These are phyloP conservation scores for Penicillium atrosanguineum DNA, from an alignment of 495 filamentous ascomycete species.

Conservation along the genomic window DNA sequence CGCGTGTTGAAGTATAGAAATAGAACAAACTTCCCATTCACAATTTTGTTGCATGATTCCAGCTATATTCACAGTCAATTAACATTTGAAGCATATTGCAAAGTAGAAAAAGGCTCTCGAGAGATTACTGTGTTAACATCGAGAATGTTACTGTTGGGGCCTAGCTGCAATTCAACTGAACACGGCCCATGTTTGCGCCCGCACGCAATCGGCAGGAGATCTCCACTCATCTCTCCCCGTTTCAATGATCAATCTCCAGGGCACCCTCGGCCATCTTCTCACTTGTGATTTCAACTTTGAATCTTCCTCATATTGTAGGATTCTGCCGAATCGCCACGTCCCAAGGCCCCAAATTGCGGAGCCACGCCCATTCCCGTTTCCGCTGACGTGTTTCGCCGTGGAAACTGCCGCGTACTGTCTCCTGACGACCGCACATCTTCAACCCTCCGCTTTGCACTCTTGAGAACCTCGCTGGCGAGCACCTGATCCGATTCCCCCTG, in stretches of 20 bases:
- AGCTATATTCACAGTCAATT: too few relatives aligned
- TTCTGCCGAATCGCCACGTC: neutral
- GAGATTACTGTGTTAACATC: too few relatives aligned
- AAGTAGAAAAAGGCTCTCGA: too few relatives aligned
- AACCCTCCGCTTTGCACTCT: neutral
- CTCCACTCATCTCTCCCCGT: neutral
- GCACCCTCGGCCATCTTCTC: neutral
- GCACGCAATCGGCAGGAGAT: neutral
- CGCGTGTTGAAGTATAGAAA: neutral
- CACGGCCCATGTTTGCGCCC: neutral
- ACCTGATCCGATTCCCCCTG: neutral
- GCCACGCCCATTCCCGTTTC: neutral
- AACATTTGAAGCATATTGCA: too few relatives aligned
- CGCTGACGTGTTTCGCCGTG: constrained; percentile 9
- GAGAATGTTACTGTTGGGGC: neutral
- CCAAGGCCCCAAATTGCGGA: neutral
- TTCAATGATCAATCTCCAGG: neutral
- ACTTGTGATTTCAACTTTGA: neutral
- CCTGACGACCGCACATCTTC: neutral
- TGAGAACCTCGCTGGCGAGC: neutral
- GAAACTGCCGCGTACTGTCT: neutral
- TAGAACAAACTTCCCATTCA: neutral
- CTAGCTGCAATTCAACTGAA: neutral
- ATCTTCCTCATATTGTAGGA: neutral
- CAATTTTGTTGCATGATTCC: neutral